Evolutionary conservation across 1,139 yeast species (phyloP).

Genomic region (Lodderomyces theae): DNA sequence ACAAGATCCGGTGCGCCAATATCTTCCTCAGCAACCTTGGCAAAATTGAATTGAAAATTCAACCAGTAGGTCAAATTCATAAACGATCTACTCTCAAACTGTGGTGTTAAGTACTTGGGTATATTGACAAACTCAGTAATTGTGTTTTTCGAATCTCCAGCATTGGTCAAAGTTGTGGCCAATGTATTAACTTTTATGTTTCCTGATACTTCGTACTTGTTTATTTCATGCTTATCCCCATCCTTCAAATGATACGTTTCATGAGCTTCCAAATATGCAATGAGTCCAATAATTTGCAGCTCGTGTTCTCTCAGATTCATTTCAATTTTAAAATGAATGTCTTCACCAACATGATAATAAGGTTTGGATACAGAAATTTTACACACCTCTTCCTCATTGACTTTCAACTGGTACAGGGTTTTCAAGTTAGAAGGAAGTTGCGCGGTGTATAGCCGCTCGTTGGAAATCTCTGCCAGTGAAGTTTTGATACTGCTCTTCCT

Average conservation of each 20-base stretch:
- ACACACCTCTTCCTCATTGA: slow-evolving; percentile 35
- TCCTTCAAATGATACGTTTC: slow-evolving; percentile 31
- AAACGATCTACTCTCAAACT: slow-evolving; percentile 36
- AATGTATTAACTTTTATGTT: slow-evolving; percentile 31
- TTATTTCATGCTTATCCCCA: slow-evolving; percentile 17
- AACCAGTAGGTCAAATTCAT: slow-evolving; percentile 39
- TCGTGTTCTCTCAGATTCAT: slow-evolving; percentile 17
- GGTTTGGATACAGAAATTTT: slow-evolving; percentile 38
- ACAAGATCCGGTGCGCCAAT: slow-evolving; percentile 11
- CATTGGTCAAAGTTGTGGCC: slow-evolving; percentile 21
- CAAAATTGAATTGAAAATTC: slow-evolving; percentile 38
- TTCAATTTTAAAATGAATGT: slow-evolving; percentile 38
- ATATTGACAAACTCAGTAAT: slow-evolving; percentile 31
- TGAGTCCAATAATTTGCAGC: slow-evolving; percentile 33
- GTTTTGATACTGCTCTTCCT: slow-evolving; percentile 24
- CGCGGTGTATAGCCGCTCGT: slow-evolving; percentile 11
- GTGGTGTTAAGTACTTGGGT: slow-evolving; percentile 33
- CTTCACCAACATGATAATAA: slow-evolving; percentile 50
- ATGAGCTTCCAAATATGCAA: slow-evolving; percentile 40
- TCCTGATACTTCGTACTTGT: slow-evolving; percentile 40
- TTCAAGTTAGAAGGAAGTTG: slow-evolving; percentile 34
- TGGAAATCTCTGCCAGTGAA: slow-evolving; percentile 14
- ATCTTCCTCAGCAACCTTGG: slow-evolving; percentile 13
- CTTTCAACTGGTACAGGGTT: slow-evolving; percentile 38
- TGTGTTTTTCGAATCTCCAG: slow-evolving; percentile 8